Evolutionary conservation across 2,329 filamentous ascomycete genomes (phyloP).

Genomic region (Neofusicoccum sp.): DNA sequence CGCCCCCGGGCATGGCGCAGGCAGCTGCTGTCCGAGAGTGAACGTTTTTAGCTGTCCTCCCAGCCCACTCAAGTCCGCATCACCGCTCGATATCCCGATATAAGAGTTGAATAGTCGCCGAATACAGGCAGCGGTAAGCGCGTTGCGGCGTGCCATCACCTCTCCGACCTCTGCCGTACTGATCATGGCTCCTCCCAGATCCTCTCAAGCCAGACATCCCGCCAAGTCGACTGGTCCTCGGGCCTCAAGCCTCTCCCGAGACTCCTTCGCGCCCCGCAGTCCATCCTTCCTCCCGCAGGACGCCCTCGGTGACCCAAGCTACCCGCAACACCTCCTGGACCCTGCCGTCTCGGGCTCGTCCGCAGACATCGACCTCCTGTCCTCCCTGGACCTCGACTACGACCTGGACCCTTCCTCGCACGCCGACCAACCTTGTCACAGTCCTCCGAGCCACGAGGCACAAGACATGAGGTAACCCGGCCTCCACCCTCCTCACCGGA

Average conservation of each 20-base stretch:
- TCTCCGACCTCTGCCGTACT: conserved; percentile 28
- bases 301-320: background rate
- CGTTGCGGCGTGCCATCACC: conserved; percentile 14
- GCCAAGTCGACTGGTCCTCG: background rate
- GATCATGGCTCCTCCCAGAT: conserved; percentile 32
- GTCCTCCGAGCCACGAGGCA: conserved; percentile 25
- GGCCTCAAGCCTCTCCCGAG: conserved; percentile 7
- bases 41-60: conserved; percentile 17
- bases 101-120: conserved; percentile 10
- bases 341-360: conserved; percentile 7
- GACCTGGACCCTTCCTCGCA: background rate
- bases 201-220: conserved; percentile 10
- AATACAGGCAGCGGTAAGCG: conserved; percentile 13
- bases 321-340: conserved; percentile 8
- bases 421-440: conserved; percentile 23
- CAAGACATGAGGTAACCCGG: conserved; percentile 40
- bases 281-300: conserved; percentile 3
- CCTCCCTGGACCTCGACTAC: conserved; percentile 5
- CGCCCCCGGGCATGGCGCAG: conserved; percentile 35
- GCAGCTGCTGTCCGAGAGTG: conserved; percentile 20
- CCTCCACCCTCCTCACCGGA: background rate
- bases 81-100: conserved; percentile 10
- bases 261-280: conserved; percentile 13
- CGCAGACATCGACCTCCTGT: conserved; percentile 13
- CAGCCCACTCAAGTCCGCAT: background rate